These are phyloP conservation scores for Polyporus tsugae DNA, from an alignment of 1,284 basidiomycete species.

Conservation along the genomic window DNA sequence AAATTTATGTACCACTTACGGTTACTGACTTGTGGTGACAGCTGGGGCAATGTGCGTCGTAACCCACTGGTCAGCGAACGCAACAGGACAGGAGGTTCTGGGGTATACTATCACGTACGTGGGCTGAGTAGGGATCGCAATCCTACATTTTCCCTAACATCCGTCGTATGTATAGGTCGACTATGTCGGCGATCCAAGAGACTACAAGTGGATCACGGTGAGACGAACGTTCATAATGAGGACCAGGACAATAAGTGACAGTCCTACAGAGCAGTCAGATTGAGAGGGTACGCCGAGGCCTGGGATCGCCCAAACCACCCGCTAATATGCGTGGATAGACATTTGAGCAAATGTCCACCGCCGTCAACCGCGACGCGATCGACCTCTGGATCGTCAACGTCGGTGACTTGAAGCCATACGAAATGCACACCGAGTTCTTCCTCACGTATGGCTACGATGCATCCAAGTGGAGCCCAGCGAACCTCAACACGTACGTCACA, in stretches of 20 bases:
- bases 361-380: conserved; percentile 63
- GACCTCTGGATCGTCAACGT: conserved; percentile 70
- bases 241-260: background rate
- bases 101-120: conserved; percentile 71
- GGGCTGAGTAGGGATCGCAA: background rate
- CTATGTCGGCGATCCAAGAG: conserved; percentile 61
- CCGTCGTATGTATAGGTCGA: conserved; percentile 18
- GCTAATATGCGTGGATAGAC: conserved; percentile 44
- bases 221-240: conserved; percentile 16
- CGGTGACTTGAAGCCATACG: conserved; percentile 79
- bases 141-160: background rate
- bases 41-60: conserved; percentile 69
- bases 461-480: conserved; percentile 57
- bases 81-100: conserved; percentile 68
- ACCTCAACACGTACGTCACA: conserved; percentile 60
- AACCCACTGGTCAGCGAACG: conserved; percentile 60
- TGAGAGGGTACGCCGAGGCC: conserved; percentile 37
- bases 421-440: conserved; percentile 77
- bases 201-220: conserved; percentile 70
- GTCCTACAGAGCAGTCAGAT: conserved; percentile 36
- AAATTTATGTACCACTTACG: background rate
- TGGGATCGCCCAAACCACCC: background rate
- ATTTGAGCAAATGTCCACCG: conserved; percentile 68
- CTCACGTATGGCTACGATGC: conserved; percentile 69
- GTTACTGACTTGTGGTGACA: conserved; percentile 31